phyloP scores from a whole-genome alignment of 208 protist genomes.

The Spongospora subterranea region DNA sequence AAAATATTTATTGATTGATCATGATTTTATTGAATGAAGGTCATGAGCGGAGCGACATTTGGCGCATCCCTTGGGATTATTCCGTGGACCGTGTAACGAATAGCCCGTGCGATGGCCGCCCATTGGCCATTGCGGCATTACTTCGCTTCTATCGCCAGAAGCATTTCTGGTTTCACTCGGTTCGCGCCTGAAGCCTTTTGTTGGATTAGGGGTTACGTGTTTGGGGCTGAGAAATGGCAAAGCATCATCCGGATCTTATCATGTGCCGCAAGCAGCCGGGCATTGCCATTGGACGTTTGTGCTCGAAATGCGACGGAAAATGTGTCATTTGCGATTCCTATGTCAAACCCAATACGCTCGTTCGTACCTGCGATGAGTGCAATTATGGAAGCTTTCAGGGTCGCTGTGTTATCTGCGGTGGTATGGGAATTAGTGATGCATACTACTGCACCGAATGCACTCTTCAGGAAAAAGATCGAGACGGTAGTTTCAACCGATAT shows the following conservation, averaged over 20 bases:
- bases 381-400: slow-evolving; percentile 87
- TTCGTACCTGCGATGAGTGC: slow-evolving; percentile 91
- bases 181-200: too few relatives aligned
- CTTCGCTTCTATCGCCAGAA: too few relatives aligned
- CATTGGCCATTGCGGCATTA: too few relatives aligned
- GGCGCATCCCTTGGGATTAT: too few relatives aligned
- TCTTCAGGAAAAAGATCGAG: slow-evolving; percentile 84
- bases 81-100: too few relatives aligned
- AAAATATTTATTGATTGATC: too few relatives aligned
- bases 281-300: slow-evolving; percentile 83
- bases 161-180: too few relatives aligned
- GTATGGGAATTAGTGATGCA: slow-evolving; percentile 70
- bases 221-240: slow-evolving; percentile 81
- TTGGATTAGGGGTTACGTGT: too few relatives aligned
- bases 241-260: slow-evolving; percentile 88
- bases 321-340: slow-evolving; percentile 80
- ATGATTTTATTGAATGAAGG: too few relatives aligned
- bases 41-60: too few relatives aligned
- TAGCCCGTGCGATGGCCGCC: too few relatives aligned
- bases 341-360: slow-evolving; percentile 83
- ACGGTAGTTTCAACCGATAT: neutral
- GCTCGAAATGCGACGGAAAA: slow-evolving; percentile 80
- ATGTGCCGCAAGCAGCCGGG: slow-evolving; percentile 90
- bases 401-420: slow-evolving; percentile 73
- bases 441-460: slow-evolving; percentile 92